A percentile compares a stretch with the other conserved stretches of the same genome.
phyloP scores from a whole-genome alignment of 2,329 filamentous ascomycete species.

The Aspergillus udagawae region DNA sequence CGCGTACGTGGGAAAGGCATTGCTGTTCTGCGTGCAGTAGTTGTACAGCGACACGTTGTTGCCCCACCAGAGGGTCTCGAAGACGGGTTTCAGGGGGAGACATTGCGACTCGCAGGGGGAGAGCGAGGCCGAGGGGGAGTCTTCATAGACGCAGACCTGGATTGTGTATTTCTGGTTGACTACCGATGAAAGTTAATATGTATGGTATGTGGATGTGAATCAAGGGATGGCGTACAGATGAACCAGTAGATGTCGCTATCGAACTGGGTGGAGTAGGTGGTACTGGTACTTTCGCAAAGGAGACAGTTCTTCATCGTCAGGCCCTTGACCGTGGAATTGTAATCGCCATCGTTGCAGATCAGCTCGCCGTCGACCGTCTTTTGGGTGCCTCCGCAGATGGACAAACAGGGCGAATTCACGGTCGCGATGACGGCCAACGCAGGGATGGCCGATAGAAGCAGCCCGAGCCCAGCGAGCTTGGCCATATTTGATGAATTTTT shows the following conservation, averaged over 20 bases:
- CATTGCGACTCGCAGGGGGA: neutral
- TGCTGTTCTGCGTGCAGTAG: neutral
- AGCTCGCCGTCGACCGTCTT: neutral
- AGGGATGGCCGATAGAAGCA: neutral
- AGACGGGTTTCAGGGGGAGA: neutral
- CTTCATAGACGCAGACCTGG: neutral
- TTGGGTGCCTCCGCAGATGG: neutral
- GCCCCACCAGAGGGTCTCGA: neutral
- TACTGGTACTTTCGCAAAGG: conserved; percentile 1
- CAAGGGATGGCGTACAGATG: neutral
- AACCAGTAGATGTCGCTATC: neutral
- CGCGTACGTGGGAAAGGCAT: neutral
- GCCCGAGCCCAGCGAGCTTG: neutral
- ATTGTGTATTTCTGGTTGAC: conserved; percentile 3
- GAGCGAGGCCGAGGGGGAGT: neutral
- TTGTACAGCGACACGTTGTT: neutral
- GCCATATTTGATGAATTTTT: neutral
- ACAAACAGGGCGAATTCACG: neutral
- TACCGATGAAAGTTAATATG: neutral
- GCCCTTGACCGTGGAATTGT: neutral
- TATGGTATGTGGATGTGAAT: neutral
- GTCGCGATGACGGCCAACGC: neutral
- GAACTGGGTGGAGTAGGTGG: neutral
- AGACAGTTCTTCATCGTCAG: conserved; percentile 1
- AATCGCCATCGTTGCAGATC: neutral